Evolutionary conservation across 768 basidiomycete genomes (phyloP).

Genomic region (Leucocoprinus leucothites): DNA sequence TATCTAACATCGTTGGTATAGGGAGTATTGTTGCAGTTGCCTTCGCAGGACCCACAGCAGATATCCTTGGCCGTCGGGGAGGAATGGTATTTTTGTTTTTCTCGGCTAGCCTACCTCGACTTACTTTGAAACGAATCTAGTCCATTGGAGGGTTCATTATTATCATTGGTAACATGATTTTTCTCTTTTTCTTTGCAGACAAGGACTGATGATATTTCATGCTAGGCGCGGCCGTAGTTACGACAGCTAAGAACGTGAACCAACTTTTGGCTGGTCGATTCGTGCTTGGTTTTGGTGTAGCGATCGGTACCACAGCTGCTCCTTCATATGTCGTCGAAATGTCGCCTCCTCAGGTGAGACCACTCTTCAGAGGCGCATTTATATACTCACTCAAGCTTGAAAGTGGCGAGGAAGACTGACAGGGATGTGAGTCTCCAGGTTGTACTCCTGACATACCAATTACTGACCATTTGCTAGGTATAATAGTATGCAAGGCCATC

Average conservation of each 20-base stretch:
- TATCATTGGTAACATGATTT: constrained; percentile 26
- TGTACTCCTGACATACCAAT: constrained; percentile 2
- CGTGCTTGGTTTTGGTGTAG: constrained; percentile 52
- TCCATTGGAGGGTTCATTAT: constrained; percentile 38
- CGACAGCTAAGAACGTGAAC: constrained; percentile 36
- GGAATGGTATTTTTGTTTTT: constrained; percentile 36
- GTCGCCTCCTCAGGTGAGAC: constrained; percentile 47
- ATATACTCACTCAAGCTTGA: not conserved
- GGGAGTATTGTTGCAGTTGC: constrained; percentile 31
- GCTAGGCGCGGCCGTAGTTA: constrained; percentile 41
- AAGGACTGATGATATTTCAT: not conserved
- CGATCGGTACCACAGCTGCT: constrained; percentile 40
- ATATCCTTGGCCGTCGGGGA: constrained; percentile 40
- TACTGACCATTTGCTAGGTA: too few species aligned
- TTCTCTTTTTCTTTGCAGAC: not conserved
- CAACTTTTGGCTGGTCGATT: constrained; percentile 53
- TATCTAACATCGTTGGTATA: not conserved
- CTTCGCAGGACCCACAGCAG: constrained; percentile 39
- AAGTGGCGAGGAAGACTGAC: constrained; percentile 50
- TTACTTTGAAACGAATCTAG: constrained; percentile 18
- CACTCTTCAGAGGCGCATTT: not conserved
- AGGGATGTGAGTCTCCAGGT: constrained; percentile 38
- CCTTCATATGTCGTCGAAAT: constrained; percentile 57
- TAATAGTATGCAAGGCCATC: constrained; percentile 28
- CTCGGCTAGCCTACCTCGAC: not conserved